Percentiles rank a stretch among this genome's conserved stretches.
These are phyloP conservation scores for Graphilbum ipis-grandicollis DNA, from an alignment of 2,329 filamentous ascomycete species.

Conservation along the genomic window DNA sequence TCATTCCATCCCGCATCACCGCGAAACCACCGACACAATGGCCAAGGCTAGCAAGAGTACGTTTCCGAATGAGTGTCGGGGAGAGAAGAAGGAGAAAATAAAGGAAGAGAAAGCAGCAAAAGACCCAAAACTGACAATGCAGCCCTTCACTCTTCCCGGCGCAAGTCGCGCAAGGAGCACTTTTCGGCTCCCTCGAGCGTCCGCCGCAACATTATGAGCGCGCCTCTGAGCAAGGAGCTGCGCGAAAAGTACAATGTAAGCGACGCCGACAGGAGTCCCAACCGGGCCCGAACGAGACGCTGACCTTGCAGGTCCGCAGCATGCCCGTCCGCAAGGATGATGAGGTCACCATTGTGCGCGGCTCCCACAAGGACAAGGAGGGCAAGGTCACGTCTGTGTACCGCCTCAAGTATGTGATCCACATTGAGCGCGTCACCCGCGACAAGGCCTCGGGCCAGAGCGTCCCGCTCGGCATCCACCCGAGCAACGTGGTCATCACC, in stretches of 20 bases:
- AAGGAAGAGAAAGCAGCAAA: too few relatives aligned
- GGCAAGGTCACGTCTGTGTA: conserved; percentile 97
- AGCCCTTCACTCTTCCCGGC: conserved; percentile 67
- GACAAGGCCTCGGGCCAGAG: conserved; percentile 97
- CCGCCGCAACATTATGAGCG: conserved; percentile 94
- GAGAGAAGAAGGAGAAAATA: too few relatives aligned
- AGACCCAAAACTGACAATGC: too few relatives aligned
- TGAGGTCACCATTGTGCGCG: conserved; percentile 84
- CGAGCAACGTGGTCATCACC: conserved; percentile 95
- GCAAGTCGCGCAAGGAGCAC: conserved; percentile 98
- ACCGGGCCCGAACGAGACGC: not conserved
- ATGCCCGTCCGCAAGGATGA: conserved; percentile 97
- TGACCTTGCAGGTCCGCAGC: conserved; percentile 53
- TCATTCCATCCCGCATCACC: not conserved
- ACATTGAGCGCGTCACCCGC: conserved; percentile 90
- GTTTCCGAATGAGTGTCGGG: too few relatives aligned
- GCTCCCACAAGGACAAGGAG: conserved; percentile 92
- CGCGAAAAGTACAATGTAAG: conserved; percentile 97
- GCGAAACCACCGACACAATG: conserved; percentile 3
- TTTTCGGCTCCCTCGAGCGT: conserved; percentile 88
- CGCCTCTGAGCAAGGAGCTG: conserved; percentile 89
- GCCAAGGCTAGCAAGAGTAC: conserved; percentile 9
- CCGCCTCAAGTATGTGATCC: conserved; percentile 94
- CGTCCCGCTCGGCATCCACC: conserved; percentile 85
- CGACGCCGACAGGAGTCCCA: conserved; percentile 5